Evolutionary conservation across 169 alveolate species (phyloP).

Genomic region (Cryptosporidium sp.): DNA sequence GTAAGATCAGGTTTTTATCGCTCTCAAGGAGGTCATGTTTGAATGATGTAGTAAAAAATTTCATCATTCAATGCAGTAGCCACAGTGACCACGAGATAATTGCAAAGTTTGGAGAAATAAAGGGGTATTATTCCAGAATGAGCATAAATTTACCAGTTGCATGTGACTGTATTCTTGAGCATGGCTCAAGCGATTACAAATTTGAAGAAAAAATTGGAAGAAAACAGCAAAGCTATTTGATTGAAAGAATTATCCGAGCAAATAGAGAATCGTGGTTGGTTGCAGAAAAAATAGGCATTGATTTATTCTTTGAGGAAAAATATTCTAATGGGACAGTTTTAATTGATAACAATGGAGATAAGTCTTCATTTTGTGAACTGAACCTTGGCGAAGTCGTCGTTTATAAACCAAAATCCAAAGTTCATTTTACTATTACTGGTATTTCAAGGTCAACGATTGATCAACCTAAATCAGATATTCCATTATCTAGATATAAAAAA

Average conservation of each 20-base stretch:
- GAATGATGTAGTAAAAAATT: conserved; percentile 31
- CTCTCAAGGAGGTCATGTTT: conserved; percentile 49
- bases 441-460: conserved; percentile 16
- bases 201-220: conserved; percentile 58
- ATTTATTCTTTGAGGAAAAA: conserved; percentile 23
- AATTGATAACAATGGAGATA: neutral
- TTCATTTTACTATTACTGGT: conserved; percentile 52
- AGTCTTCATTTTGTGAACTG: conserved; percentile 20
- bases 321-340: conserved; percentile 21
- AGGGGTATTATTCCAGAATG: conserved; percentile 50
- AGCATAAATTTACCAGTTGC: conserved; percentile 65
- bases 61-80: conserved; percentile 44
- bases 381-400: conserved; percentile 64
- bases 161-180: conserved; percentile 71
- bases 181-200: conserved; percentile 69
- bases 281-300: conserved; percentile 30
- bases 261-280: conserved; percentile 55
- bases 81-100: conserved; percentile 38
- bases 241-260: conserved; percentile 57
- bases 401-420: conserved; percentile 46
- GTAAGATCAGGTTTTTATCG: conserved; percentile 63
- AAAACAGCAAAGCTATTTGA: conserved; percentile 61
- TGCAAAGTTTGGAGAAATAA: conserved; percentile 73
- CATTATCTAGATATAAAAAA: conserved; percentile 21
- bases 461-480: neutral